These are phyloP conservation scores for Yamadazyma spencermartinsiae DNA, from an alignment of 1,139 yeast species.

Conservation along the genomic window DNA sequence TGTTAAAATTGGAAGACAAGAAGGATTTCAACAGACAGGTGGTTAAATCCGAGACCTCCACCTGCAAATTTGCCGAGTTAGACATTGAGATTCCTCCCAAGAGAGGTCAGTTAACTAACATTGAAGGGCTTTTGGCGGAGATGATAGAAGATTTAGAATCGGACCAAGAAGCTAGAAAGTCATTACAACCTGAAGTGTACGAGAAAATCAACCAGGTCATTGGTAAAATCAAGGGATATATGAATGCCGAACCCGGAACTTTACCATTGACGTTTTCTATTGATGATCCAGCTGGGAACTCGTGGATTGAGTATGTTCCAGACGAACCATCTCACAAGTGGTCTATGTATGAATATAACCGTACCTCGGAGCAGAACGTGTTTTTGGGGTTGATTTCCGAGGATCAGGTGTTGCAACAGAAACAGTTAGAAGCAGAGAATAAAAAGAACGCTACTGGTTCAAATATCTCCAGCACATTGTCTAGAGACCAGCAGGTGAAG, in stretches of 20 bases:
- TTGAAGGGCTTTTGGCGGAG: slow-evolving; percentile 84
- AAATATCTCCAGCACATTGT: slow-evolving; percentile 29
- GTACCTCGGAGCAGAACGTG: slow-evolving; percentile 89
- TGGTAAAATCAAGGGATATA: slow-evolving; percentile 53
- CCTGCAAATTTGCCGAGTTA: slow-evolving; percentile 78
- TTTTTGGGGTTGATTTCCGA: slow-evolving; percentile 82
- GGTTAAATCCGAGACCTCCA: slow-evolving; percentile 85
- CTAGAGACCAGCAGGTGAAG: slow-evolving; percentile 25
- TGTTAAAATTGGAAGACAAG: slow-evolving; percentile 66
- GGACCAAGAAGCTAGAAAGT: slow-evolving; percentile 80
- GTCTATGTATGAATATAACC: slow-evolving; percentile 78
- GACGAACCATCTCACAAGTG: slow-evolving; percentile 90
- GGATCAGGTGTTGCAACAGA: slow-evolving; percentile 66
- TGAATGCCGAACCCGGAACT: slow-evolving; percentile 64
- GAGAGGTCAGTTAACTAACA: slow-evolving; percentile 88
- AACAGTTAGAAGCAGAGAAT: slow-evolving; percentile 37
- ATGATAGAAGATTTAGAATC: slow-evolving; percentile 78
- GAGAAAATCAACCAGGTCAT: slow-evolving; percentile 75
- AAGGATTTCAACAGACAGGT: slow-evolving; percentile 87
- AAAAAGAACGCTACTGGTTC: slow-evolving; percentile 39
- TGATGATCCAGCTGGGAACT: slow-evolving; percentile 97
- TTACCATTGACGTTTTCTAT: slow-evolving; percentile 78
- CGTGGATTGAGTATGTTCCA: slow-evolving; percentile 91
- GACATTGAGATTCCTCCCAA: slow-evolving; percentile 96
- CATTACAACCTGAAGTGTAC: slow-evolving; percentile 69